These are phyloP conservation scores for Lepidopterella palustris DNA, from an alignment of 495 filamentous ascomycete species.

Conservation along the genomic window DNA sequence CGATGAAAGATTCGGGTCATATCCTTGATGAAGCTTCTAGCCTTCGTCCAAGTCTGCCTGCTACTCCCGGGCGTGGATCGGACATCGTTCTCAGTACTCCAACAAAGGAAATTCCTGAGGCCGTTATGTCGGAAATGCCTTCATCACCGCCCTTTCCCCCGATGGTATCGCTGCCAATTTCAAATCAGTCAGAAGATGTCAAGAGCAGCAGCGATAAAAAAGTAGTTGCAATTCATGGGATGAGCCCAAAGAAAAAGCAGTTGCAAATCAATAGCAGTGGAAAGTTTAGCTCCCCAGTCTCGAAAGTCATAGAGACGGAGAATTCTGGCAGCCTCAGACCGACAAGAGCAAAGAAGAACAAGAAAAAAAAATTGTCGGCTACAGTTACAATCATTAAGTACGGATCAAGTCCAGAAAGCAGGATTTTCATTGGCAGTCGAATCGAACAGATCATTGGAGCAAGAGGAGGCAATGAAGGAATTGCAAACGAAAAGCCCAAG, in stretches of 20 bases:
- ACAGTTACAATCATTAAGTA: constrained; percentile 43
- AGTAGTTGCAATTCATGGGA: no score
- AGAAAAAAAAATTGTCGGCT: constrained; percentile 20
- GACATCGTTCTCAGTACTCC: not conserved
- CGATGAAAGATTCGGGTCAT: constrained; percentile 3
- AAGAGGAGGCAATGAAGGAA: not conserved
- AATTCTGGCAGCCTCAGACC: constrained; percentile 12
- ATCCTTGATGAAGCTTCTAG: not conserved
- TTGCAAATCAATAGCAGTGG: constrained; percentile 51
- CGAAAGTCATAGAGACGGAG: constrained; percentile 21
- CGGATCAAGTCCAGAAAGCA: constrained; percentile 21
- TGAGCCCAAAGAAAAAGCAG: constrained; percentile 37
- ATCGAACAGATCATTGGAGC: constrained; percentile 49
- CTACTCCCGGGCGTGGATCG: not conserved
- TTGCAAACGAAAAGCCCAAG: constrained; percentile 5
- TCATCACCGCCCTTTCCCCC: not conserved
- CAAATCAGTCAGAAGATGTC: no score
- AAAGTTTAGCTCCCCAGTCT: constrained; percentile 49
- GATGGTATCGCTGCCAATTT: no score
- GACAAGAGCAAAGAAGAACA: constrained; percentile 21
- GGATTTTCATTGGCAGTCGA: constrained; percentile 37
- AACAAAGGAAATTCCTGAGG: no score
- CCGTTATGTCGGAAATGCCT: no score
- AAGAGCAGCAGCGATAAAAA: no score
- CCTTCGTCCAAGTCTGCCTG: not conserved